Evolutionary conservation across 305 asterid genomes (phyloP).

Genomic region (Fraxinus latifolia): DNA sequence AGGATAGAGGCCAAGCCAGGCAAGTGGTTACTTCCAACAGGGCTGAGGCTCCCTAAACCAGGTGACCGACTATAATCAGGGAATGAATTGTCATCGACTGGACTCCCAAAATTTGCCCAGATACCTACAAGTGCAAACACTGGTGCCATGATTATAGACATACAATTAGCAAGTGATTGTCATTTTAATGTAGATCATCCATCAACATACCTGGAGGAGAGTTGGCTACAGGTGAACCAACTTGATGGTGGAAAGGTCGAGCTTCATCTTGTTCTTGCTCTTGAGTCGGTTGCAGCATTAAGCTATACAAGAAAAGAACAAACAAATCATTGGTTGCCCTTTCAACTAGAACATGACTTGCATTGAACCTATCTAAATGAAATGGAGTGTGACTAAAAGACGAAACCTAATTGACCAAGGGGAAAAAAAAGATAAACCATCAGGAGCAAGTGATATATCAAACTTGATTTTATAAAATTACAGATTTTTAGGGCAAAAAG

Average conservation of each 20-base stretch:
- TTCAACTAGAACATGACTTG: not conserved
- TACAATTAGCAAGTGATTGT: not conserved
- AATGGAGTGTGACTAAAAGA: not conserved
- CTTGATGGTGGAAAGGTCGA: conserved; percentile 57
- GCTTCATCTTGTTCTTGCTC: conserved; percentile 76
- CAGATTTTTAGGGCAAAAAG: not conserved
- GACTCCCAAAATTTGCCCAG: conserved; percentile 86
- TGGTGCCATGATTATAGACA: conserved; percentile 9
- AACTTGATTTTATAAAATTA: not conserved
- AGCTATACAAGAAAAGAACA: conserved; percentile 39
- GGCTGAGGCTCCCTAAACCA: conserved; percentile 50
- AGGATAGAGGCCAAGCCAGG: conserved; percentile 89
- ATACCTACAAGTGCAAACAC: conserved; percentile 42
- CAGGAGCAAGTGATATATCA: not conserved
- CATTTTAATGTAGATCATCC: not conserved
- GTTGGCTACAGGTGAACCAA: conserved; percentile 75
- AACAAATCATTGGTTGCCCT: conserved; percentile 16
- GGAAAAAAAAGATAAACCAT: not conserved
- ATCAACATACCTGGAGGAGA: conserved; percentile 76
- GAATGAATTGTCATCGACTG: conserved; percentile 60
- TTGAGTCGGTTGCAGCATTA: conserved; percentile 78
- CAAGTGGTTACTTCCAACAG: conserved; percentile 50
- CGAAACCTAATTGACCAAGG: not conserved
- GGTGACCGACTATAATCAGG: conserved; percentile 54
- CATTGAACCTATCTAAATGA: not conserved